Evolutionary conservation across 2,329 filamentous ascomycete genomes (phyloP), one percentile per base, ranked within the genome.

Genomic region (Aureobasidium sp.): DNA sequence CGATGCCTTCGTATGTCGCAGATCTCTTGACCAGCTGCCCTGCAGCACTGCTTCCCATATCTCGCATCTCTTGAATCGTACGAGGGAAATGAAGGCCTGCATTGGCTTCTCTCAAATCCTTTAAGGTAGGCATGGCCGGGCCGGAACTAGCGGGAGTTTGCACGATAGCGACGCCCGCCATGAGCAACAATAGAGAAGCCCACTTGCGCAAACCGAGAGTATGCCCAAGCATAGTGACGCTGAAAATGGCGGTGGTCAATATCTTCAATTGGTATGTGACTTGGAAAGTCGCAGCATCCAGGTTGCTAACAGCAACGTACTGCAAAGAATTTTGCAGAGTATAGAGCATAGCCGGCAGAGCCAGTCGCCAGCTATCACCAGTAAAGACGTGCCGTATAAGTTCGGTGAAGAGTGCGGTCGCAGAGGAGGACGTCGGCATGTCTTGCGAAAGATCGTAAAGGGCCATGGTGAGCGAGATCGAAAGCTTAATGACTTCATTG

Each of bases 221-320:
- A 62, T 88, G 82, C 27, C 86, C 85, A 21, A 97, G 80, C 71
- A 97, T 81, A 4, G 85, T 75, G 42, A 96, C 87, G 65, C 89
- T 94, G 74, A 96, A 96, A 34, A 97, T 74, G 2, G 94, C 92
- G 0, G 91, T 94, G 1, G 90, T 90, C 65, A 97, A 82, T 65
- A 97, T 94, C 83, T 97, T 97, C 62, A 97, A 80, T 75, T 99
- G 93, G 72, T 94, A 96, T 30, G 94, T 85, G 63, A 96, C 87
- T 74, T 97, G 92, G 71, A 97, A 97, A 59, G 93, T 91, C 5
- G 94, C 91, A 0, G 93, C 89, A 69, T 96, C 91, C 68, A 97
- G 75, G 67, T 97, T 97, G 64, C 90, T 91, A 11, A 97, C 85
- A 1, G 91, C 93, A 58, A 95, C 83, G 70, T 97, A 99, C 73